These are phyloP conservation scores for Ceratobasidium theobromae DNA, from an alignment of 1,284 basidiomycete genomes.

Conservation along the genomic window DNA sequence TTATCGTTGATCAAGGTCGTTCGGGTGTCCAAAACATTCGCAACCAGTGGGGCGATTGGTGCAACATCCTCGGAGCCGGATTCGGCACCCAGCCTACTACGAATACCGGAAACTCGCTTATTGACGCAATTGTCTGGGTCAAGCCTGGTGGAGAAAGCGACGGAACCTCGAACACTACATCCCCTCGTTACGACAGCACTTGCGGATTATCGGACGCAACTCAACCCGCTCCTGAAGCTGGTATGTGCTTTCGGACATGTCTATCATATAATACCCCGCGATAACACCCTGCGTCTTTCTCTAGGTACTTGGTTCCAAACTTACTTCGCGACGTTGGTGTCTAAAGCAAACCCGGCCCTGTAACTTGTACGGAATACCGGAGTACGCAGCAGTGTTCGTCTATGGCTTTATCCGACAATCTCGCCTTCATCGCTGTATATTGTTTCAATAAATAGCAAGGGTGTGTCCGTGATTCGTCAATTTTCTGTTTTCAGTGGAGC, in stretches of 20 bases:
- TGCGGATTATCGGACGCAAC: slow-evolving; percentile 54
- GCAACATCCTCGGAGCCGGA: slow-evolving; percentile 63
- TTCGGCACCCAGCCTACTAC: slow-evolving; percentile 62
- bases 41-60: slow-evolving; percentile 56
- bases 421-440: not conserved
- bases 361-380: slow-evolving; percentile 43
- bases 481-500: not conserved
- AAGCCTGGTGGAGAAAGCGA: slow-evolving; percentile 70
- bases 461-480: not conserved
- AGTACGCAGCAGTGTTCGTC: not conserved
- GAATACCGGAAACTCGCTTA: slow-evolving; percentile 52
- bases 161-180: slow-evolving; percentile 60
- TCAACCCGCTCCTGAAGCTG: slow-evolving; percentile 60
- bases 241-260: slow-evolving; percentile 55
- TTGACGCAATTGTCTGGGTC: slow-evolving; percentile 66
- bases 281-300: not conserved
- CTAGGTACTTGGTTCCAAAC: slow-evolving; percentile 58
- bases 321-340: slow-evolving; percentile 58
- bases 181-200: slow-evolving; percentile 59
- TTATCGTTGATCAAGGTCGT: slow-evolving; percentile 66
- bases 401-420: not conserved
- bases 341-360: slow-evolving; percentile 56
- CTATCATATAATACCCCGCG: not conserved
- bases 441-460: slow-evolving; percentile 6
- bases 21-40: slow-evolving; percentile 63